phyloP scores from a whole-genome alignment of 805 yeast species.

The Saccharomycopsis fodiens region DNA sequence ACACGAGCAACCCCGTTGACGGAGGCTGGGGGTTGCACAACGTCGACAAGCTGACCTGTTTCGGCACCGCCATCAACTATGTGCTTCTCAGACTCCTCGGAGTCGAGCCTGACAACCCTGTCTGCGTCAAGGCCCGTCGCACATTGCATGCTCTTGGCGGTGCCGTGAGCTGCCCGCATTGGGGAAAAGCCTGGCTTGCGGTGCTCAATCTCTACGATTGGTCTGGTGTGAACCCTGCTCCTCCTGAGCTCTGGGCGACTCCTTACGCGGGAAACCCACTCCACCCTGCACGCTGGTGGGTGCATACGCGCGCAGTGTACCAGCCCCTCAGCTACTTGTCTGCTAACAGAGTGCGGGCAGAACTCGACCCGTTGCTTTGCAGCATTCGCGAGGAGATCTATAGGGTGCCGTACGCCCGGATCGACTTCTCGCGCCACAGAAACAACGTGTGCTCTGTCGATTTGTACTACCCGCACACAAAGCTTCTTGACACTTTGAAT shows the following conservation, averaged over 20 bases:
- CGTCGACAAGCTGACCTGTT: constrained; percentile 87
- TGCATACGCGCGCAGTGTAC: constrained; percentile 90
- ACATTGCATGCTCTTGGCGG: constrained; percentile 76
- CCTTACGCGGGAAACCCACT: constrained; percentile 69
- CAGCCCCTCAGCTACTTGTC: constrained; percentile 79
- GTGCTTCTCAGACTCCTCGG: constrained; percentile 78
- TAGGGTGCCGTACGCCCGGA: constrained; percentile 42
- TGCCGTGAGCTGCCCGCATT: constrained; percentile 84
- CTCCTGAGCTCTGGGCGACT: constrained; percentile 86
- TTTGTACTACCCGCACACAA: constrained; percentile 87
- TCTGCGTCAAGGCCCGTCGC: constrained; percentile 63
- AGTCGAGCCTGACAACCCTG: constrained; percentile 63
- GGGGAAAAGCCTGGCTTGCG: constrained; percentile 95
- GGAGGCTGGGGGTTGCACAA: constrained; percentile 99
- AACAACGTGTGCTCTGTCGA: constrained; percentile 89
- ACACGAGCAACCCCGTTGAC: constrained; percentile 91
- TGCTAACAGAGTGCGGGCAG: constrained; percentile 46
- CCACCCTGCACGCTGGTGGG: constrained; percentile 99
- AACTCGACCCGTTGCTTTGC: constrained; percentile 52
- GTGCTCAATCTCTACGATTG: constrained; percentile 75
- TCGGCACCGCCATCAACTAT: constrained; percentile 88
- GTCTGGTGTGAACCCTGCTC: constrained; percentile 98
- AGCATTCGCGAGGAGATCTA: constrained; percentile 79
- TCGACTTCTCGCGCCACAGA: constrained; percentile 65
- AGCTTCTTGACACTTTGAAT: constrained; percentile 55